A percentile compares a stretch with the other conserved stretches of the same genome.
Evolutionary conservation across 2,329 filamentous ascomycete species (phyloP).

Genomic region (Sclerotinia subarctica): DNA sequence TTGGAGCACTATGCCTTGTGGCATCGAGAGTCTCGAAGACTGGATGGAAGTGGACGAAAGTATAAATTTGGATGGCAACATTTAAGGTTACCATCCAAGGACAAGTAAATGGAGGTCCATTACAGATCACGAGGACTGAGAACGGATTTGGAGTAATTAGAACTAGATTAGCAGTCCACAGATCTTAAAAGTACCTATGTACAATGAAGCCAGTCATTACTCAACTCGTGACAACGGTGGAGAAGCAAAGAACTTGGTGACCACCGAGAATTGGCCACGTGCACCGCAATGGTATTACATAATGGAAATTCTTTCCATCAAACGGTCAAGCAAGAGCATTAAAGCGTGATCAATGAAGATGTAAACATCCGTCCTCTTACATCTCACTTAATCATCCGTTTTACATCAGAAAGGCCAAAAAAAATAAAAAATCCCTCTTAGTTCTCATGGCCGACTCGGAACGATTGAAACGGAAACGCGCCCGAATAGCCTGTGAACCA

Average conservation of each 20-base stretch:
- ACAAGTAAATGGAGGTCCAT: no score
- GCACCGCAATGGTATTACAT: neutral
- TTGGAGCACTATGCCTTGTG: neutral
- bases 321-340: neutral
- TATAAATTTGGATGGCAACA: neutral
- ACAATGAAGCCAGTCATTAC: neutral
- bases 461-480: conserved; percentile 11
- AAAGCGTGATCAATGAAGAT: neutral
- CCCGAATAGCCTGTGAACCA: conserved; percentile 17
- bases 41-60: neutral
- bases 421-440: neutral
- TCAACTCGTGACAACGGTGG: neutral
- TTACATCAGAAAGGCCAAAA: neutral
- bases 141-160: neutral
- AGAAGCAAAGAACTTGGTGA: no score
- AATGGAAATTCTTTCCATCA: neutral
- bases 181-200: no score
- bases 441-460: neutral
- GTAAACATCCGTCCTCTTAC: neutral
- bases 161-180: no score
- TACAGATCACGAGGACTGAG: no score
- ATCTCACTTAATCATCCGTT: neutral
- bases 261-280: neutral
- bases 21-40: neutral
- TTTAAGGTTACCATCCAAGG: neutral